A percentile compares a stretch with the other conserved stretches of the same genome.
Conservation (phyloP, 2,329 filamentous ascomycete species). For the Fusarium sp. region DNA sequence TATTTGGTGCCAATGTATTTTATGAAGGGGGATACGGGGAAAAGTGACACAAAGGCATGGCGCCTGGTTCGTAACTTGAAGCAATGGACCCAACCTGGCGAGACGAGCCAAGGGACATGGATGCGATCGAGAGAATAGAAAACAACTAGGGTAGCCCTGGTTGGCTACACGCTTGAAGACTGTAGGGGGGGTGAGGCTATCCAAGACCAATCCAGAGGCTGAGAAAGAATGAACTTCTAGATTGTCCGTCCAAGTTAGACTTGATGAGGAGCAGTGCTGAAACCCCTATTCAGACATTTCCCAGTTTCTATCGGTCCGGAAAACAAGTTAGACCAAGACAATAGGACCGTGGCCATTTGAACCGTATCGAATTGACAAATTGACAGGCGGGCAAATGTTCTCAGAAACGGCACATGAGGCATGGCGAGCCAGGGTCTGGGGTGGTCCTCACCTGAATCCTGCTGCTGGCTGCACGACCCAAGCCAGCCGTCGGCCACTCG, state of each 20-base stretch:
- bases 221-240: constrained; percentile 20
- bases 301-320: neutral
- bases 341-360: constrained; percentile 5
- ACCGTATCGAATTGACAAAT: constrained; percentile 14
- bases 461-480: constrained; percentile 45
- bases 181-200: constrained; percentile 34
- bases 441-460: constrained; percentile 47
- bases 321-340: constrained; percentile 4
- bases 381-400: constrained; percentile 32
- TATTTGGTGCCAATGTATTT: constrained; percentile 48
- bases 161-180: constrained; percentile 21
- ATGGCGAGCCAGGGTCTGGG: constrained; percentile 40
- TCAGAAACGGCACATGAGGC: constrained; percentile 33
- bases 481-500: constrained; percentile 40
- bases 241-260: neutral
- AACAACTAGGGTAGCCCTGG: constrained; percentile 32
- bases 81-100: constrained; percentile 46
- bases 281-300: constrained; percentile 13
- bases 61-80: constrained; percentile 48
- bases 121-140: constrained; percentile 42
- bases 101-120: constrained; percentile 44
- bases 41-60: constrained; percentile 47
- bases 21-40: constrained; percentile 49
- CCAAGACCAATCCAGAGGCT: constrained; percentile 21
- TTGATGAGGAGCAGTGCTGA: constrained; percentile 19